Evolutionary conservation across 495 filamentous ascomycete species (phyloP).

Genomic region (Penicillium samsonianum): DNA sequence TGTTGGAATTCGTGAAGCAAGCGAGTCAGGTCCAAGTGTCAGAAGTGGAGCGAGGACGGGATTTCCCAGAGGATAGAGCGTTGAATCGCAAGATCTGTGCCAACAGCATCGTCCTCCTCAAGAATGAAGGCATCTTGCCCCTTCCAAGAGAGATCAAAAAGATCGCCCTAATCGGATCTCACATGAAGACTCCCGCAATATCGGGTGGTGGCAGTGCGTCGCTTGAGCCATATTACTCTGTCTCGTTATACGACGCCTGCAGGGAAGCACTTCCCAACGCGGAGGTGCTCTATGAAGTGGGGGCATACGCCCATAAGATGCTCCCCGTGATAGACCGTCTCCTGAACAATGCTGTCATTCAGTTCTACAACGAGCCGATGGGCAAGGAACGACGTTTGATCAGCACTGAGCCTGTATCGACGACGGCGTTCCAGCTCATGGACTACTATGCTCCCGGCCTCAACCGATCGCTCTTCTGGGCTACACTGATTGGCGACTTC

Average conservation of each 20-base stretch:
- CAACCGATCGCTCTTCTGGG: constrained; percentile 50
- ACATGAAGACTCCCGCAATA: constrained; percentile 67
- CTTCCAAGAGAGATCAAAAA: constrained; percentile 54
- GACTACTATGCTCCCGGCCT: constrained; percentile 57
- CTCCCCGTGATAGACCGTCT: constrained; percentile 53
- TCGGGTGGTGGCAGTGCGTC: constrained; percentile 78
- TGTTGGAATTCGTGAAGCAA: constrained; percentile 55
- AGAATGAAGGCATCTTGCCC: constrained; percentile 68
- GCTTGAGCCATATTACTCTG: constrained; percentile 72
- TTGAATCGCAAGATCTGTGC: constrained; percentile 61
- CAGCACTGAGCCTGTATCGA: constrained; percentile 50
- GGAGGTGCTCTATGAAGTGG: constrained; percentile 55
- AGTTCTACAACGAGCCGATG: constrained; percentile 55
- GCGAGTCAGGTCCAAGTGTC: constrained; percentile 55
- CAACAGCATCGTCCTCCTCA: constrained; percentile 71
- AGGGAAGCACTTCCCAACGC: constrained; percentile 54
- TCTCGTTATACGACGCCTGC: constrained; percentile 64
- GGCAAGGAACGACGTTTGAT: constrained; percentile 42
- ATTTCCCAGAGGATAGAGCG: constrained; percentile 59
- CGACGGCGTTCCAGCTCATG: constrained; percentile 56
- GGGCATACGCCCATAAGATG: constrained; percentile 57
- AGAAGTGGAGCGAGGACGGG: constrained; percentile 49
- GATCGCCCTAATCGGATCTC: constrained; percentile 76
- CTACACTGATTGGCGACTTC: constrained; percentile 52
- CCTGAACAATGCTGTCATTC: constrained; percentile 52